A percentile compares a stretch with the other conserved stretches of the same genome.
Evolutionary conservation across 257 asterid genomes (phyloP).

Genomic region (Paulownia fortunei): DNA sequence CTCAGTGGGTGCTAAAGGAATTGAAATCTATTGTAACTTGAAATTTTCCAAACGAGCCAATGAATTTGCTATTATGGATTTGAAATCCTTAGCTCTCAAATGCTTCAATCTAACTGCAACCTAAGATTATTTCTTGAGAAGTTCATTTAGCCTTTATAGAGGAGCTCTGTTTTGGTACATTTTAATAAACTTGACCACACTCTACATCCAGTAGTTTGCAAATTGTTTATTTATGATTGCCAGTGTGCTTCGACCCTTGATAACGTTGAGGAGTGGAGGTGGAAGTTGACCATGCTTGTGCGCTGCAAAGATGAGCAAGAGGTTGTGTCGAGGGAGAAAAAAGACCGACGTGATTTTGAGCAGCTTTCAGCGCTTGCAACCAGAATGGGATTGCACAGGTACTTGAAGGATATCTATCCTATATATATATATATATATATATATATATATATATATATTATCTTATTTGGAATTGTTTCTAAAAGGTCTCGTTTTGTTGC

Average conservation of each 20-base stretch:
- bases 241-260: slow-evolving; percentile 76
- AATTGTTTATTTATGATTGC: slow-evolving; percentile 34
- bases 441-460: no score
- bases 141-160: not conserved
- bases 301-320: slow-evolving; percentile 72
- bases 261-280: slow-evolving; percentile 91
- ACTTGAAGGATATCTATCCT: slow-evolving; percentile 26
- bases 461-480: slow-evolving; percentile 28
- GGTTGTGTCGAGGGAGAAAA: slow-evolving; percentile 73
- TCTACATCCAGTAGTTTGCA: slow-evolving; percentile 7
- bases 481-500: slow-evolving; percentile 39
- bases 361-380: slow-evolving; percentile 78
- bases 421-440: no score
- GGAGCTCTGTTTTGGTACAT: slow-evolving; percentile 6
- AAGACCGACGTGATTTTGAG: slow-evolving; percentile 87
- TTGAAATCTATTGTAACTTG: not conserved
- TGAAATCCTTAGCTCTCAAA: no score
- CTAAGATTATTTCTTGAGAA: not conserved
- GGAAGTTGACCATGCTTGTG: slow-evolving; percentile 70
- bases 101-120: not conserved
- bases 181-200: not conserved
- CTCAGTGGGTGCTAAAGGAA: not conserved
- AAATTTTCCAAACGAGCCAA: not conserved
- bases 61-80: no score
- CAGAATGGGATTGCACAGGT: slow-evolving; percentile 89